Evolutionary conservation across 495 filamentous ascomycete species (phyloP).

Genomic region (Penicillium pancosmium): DNA sequence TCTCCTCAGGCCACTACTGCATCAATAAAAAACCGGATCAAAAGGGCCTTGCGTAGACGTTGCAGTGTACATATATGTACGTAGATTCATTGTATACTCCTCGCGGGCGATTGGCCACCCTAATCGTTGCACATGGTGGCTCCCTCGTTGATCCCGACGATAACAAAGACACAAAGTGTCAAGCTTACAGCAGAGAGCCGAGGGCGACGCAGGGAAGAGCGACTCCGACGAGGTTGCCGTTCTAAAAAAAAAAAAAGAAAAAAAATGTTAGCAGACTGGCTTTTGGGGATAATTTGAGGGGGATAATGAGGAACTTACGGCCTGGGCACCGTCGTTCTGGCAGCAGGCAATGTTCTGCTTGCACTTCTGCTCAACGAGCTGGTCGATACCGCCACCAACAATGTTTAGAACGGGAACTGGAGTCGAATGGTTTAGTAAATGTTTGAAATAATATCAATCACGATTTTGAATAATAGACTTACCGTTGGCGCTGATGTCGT

Average conservation of each 20-base stretch:
- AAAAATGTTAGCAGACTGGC: neutral
- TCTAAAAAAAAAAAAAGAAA: conserved; percentile 9
- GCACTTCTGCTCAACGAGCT: conserved; percentile 47
- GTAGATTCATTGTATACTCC: conserved; percentile 4
- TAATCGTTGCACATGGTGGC: conserved; percentile 8
- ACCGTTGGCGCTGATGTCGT: conserved; percentile 29
- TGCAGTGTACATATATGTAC: conserved; percentile 23
- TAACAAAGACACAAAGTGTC: neutral
- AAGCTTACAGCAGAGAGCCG: conserved; percentile 42
- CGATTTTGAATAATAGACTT: conserved; percentile 1
- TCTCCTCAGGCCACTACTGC: neutral
- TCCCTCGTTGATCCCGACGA: conserved; percentile 3
- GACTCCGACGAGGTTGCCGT: conserved; percentile 45
- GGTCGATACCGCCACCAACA: conserved; percentile 35
- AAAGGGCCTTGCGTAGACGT: conserved; percentile 12
- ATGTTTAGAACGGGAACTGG: conserved; percentile 20
- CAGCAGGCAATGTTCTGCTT: conserved; percentile 54
- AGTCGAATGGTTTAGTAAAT: no score
- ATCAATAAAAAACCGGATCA: conserved; percentile 10
- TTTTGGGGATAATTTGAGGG: neutral
- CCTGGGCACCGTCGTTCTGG: conserved; percentile 36
- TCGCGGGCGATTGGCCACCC: neutral
- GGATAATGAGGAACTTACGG: conserved; percentile 24
- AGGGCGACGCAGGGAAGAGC: conserved; percentile 49
- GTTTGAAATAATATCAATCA: no score